Base-by-base conservation (phyloP, 225 moss, liverwort and hornwort species). In the Lunularia cruciata region DNA sequence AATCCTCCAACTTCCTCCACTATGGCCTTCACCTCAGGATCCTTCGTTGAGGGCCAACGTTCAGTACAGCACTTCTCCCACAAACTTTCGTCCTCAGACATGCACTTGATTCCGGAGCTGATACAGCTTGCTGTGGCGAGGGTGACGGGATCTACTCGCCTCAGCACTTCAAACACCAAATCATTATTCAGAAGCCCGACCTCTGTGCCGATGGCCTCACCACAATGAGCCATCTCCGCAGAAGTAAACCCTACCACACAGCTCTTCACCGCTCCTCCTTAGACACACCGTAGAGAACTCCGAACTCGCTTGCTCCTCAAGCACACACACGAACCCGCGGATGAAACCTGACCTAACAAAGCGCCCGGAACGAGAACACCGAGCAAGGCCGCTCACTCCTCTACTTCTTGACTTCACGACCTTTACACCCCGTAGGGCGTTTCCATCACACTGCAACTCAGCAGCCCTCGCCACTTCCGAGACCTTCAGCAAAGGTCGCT, bases 71-170 rank as follows among this genome's bases (percentile, higher is more conserved):
- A 78, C 16, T 79, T 81, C 49, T 90, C 79, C 93, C 93, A 93
- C 14, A 86, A 37, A 0, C 11, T 68, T 37, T 90, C 85, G 8
- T 76, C 66, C 8, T 59, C 71, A 12, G 90, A 82, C 8, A 84
- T 72, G 33, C 67, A 48, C 12, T 88, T 86, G 43, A 88, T 79
- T 43, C 84, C 81, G 4, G 77, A 51, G 76, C 80, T 88, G 45
- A 84, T 87, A 65, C 93, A 90, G 45, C 80, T 86, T 8, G 88
- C 90, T 38, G 75, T 86, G 43, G 90, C 90, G 6, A 93, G 83
- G 3, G 93, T 93, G 47, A 77, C 43, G 1, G 90, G 83, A 72
- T 93, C 93, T 40, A 87, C 85, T 15, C 93, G 82, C 56, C 71
- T 76, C 0, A 93, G 73, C 35, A 90, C 76, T 69, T 88, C 93